Evolutionary conservation across 345 rosid genomes (phyloP), one percentile per base, ranked within the genome.

Genomic region (Moricandia arvensis): DNA sequence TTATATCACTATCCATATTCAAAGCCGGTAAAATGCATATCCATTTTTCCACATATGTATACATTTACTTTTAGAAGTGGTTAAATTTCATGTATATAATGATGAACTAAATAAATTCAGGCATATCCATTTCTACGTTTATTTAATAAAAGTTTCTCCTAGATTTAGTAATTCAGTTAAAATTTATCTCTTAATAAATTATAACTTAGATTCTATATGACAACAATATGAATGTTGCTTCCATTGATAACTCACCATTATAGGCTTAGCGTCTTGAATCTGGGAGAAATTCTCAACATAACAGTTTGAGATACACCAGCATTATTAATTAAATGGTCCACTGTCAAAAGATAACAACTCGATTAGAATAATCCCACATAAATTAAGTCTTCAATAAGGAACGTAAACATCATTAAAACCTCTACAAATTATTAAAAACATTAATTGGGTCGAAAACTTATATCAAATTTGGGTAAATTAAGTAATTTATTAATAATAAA

Each of bases 281-380:
- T 66, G 38, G 49, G 63, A 49, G 60, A 69, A 71, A 13, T 72
- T 77, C n/a, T 75, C 80, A 11, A 71, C 34, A 59, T 4, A 41
- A 15, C 7, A 38, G 15, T 1, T 26, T 54, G 37, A 16, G 51
- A 15, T 13, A 71, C 29, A 1, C 80, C 83, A 27, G 83, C 83
- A 62, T 71, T 80, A 68, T 66, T 80, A 37, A 80, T 72, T 66
- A 75, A 16, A n/a, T 75, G 80, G 47, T 80, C 83, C 62, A 69
- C 80, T 66, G 63, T 62, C 35, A 5, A 21, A 21, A 21, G 4
- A 43, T 43, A 41, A 41, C 13, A 43, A 12, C 5, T 43, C 13
- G 49, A 43, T 43, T 43, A 43, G 49, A 12, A 43, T 9, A 21
- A 54, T 15, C 8, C 21, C 21, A 49, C 49, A 43, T 49, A 49